Percentiles rank a stretch among this genome's conserved stretches.
Evolutionary conservation across 139 green algal genomes (phyloP).

Genomic region (Micromonas pusilla): DNA sequence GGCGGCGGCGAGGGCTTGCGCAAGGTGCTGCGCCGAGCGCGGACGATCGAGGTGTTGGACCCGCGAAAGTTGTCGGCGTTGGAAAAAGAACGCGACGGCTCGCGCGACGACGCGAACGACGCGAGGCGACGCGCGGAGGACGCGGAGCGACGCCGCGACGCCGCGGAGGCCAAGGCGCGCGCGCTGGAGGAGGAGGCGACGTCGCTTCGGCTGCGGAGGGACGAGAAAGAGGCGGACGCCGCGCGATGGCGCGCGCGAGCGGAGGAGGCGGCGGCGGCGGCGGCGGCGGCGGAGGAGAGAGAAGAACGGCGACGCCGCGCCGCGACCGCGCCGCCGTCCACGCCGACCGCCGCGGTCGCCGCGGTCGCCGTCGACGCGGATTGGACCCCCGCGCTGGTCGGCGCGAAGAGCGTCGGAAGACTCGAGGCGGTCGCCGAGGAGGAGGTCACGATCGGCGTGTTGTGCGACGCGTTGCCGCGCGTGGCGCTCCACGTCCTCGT

Average conservation of each 20-base stretch:
- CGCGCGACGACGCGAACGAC: background rate
- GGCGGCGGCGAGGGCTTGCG: background rate
- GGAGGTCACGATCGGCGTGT: background rate
- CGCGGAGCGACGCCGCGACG: no score
- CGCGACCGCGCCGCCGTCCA: background rate
- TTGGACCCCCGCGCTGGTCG: background rate
- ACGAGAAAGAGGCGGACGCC: background rate
- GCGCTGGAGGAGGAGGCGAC: background rate
- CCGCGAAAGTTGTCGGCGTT: background rate
- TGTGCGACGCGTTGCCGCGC: background rate
- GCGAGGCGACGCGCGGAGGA: background rate
- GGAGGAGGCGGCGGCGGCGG: background rate
- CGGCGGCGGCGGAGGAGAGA: background rate
- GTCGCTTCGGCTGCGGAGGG: no score
- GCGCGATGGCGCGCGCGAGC: background rate
- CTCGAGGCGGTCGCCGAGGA: background rate
- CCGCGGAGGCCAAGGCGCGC: background rate
- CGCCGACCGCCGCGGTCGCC: background rate
- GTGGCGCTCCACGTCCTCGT: background rate
- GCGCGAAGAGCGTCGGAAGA: background rate
- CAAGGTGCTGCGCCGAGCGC: background rate
- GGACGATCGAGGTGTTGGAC: background rate
- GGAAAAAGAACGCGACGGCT: background rate
- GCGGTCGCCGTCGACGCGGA: background rate
- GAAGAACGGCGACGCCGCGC: background rate